phyloP scores from a whole-genome alignment of 495 filamentous ascomycete genomes.

The Xylaria nigripes region DNA sequence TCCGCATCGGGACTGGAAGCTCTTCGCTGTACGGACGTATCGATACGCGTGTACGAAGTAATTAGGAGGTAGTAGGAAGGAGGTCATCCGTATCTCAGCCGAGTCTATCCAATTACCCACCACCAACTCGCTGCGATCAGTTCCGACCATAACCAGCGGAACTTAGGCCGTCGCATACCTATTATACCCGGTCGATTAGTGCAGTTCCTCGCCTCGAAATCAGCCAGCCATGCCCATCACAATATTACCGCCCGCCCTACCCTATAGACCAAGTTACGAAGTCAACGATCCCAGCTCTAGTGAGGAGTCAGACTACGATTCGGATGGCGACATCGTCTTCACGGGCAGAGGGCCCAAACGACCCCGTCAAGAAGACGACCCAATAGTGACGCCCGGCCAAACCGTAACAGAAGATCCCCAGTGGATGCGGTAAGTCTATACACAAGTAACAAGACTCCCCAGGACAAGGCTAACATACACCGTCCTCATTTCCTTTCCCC shows the following conservation, averaged over 20 bases:
- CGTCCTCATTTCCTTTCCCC: too few species aligned
- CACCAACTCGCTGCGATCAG: too few species aligned
- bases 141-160: not conserved
- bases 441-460: not conserved
- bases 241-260: conserved; percentile 19
- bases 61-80: too few species aligned
- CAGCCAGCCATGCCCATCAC: conserved; percentile 22
- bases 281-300: conserved; percentile 7
- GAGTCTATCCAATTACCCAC: too few species aligned
- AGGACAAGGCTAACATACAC: conserved; percentile 6
- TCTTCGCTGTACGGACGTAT: too few species aligned
- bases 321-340: conserved; percentile 54
- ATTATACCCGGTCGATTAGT: too few species aligned
- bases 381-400: conserved; percentile 82
- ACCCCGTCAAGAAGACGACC: conserved; percentile 23
- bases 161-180: not conserved
- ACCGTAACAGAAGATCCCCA: conserved; percentile 82
- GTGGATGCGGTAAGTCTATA: conserved; percentile 73
- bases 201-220: not conserved
- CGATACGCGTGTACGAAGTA: too few species aligned
- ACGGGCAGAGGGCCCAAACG: conserved; percentile 32
- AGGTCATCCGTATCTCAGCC: too few species aligned
- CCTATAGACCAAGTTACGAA: conserved; percentile 6
- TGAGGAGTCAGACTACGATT: conserved; percentile 16
- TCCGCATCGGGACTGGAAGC: not conserved